Percentiles rank a stretch among this genome's conserved stretches.
Conservation (phyloP, 2,329 filamentous ascomycete species). For the Cytospora chrysosperma region DNA sequence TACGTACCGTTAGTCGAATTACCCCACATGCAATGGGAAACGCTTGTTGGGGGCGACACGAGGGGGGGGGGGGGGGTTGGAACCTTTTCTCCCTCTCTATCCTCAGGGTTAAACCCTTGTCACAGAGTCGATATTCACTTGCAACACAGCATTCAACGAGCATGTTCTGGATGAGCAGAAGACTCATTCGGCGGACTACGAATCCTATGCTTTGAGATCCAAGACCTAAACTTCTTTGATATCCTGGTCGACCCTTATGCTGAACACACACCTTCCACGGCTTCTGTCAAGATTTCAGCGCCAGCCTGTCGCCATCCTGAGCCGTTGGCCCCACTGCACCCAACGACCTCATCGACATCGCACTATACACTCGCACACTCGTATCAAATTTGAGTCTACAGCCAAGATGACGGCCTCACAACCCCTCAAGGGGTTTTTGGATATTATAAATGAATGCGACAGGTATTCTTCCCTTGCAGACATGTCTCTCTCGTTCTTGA, state of each 20-base stretch:
- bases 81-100: too few relatives aligned
- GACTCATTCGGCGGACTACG: neutral
- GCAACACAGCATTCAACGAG: too few relatives aligned
- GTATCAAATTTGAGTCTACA: conserved; percentile 17
- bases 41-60: too few relatives aligned
- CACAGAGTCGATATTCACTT: too few relatives aligned
- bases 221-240: neutral
- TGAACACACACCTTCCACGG: neutral
- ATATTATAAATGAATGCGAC: conserved; percentile 22
- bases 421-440: conserved; percentile 11
- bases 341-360: neutral
- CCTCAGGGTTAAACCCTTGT: too few relatives aligned
- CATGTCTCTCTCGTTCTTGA: neutral
- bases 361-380: neutral
- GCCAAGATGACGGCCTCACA: conserved; percentile 6
- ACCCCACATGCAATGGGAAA: too few relatives aligned
- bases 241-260: neutral
- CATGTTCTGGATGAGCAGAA: too few relatives aligned
- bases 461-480: conserved; percentile 4
- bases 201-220: neutral
- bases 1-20: neutral
- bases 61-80: too few relatives aligned
- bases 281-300: neutral
- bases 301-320: neutral
- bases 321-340: neutral